Evolutionary conservation across 2,329 filamentous ascomycete species (phyloP).

Genomic region (Grosmannia penicillata): DNA sequence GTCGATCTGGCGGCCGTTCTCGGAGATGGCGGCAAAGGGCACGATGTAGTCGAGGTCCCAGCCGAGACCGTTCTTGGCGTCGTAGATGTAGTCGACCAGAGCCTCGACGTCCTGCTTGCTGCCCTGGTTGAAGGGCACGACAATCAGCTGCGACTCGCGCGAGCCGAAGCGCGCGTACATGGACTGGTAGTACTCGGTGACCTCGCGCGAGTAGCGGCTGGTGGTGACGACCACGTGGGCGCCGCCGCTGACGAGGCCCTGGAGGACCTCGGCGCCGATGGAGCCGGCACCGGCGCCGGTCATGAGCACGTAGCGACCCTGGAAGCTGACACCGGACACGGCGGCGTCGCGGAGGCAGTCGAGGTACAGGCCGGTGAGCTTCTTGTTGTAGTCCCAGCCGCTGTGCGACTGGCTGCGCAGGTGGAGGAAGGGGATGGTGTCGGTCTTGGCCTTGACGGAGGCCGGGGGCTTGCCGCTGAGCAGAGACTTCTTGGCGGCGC

Average conservation of each 20-base stretch:
- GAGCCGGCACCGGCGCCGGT: slow-evolving; percentile 95
- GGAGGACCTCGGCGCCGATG: slow-evolving; percentile 91
- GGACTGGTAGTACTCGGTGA: slow-evolving; percentile 97
- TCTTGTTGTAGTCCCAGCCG: slow-evolving; percentile 99
- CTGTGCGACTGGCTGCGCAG: slow-evolving; percentile 86
- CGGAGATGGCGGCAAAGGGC: slow-evolving; percentile 92
- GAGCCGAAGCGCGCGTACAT: slow-evolving; percentile 95
- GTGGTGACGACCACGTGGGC: slow-evolving; percentile 96
- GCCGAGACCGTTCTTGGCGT: slow-evolving; percentile 86
- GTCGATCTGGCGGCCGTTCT: slow-evolving; percentile 96
- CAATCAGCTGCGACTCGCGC: slow-evolving; percentile 88
- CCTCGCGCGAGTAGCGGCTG: slow-evolving; percentile 87
- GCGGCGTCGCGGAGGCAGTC: slow-evolving; percentile 85
- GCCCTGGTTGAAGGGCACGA: slow-evolving; percentile 97
- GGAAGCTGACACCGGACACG: slow-evolving; percentile 74
- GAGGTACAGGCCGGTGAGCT: slow-evolving; percentile 83
- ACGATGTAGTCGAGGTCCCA: slow-evolving; percentile 97
- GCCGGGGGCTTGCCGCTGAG: slow-evolving; percentile 31
- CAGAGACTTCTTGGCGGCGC: slow-evolving; percentile 33
- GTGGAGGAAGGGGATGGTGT: slow-evolving; percentile 95
- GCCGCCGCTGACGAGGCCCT: slow-evolving; percentile 90
- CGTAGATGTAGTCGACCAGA: slow-evolving; percentile 90
- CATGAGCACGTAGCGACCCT: slow-evolving; percentile 94
- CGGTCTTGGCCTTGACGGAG: slow-evolving; percentile 89
- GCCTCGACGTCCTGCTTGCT: slow-evolving; percentile 97